phyloP scores from a whole-genome alignment of 495 filamentous ascomycete genomes.

The Tuber borchii region DNA sequence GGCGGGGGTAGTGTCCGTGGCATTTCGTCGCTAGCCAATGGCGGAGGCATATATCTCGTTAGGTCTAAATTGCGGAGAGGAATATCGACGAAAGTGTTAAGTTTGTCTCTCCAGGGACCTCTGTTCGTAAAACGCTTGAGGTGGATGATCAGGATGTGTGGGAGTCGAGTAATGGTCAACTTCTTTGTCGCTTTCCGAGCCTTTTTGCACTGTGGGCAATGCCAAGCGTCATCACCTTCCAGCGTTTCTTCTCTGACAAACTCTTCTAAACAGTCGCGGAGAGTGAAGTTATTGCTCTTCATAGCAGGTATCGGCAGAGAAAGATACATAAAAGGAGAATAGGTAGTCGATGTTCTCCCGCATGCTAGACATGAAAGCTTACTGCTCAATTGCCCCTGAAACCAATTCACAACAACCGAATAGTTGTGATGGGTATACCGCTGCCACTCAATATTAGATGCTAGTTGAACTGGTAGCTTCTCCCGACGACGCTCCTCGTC shows the following conservation, averaged over 20 bases:
- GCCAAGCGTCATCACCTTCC: constrained; percentile 62
- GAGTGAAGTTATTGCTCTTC: constrained; percentile 26
- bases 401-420: constrained; percentile 61
- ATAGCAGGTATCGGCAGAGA: constrained; percentile 38
- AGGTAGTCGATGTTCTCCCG: constrained; percentile 61
- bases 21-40: constrained; percentile 39
- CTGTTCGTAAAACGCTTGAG: constrained; percentile 64
- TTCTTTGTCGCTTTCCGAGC: constrained; percentile 64
- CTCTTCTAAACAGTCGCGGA: constrained; percentile 59
- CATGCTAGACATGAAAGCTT: constrained; percentile 60
- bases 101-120: constrained; percentile 54
- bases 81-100: constrained; percentile 62
- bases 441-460: constrained; percentile 60
- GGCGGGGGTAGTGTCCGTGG: constrained; percentile 34
- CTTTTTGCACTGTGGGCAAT: constrained; percentile 63
- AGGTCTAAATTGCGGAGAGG: constrained; percentile 60
- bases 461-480: constrained; percentile 54
- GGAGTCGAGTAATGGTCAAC: constrained; percentile 66
- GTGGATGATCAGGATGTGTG: constrained; percentile 65
- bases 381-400: constrained; percentile 65
- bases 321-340: constrained; percentile 55
- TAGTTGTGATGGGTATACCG: constrained; percentile 63
- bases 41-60: constrained; percentile 53
- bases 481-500: constrained; percentile 61
- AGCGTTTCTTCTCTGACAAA: constrained; percentile 65